Evolutionary conservation across 2,329 filamentous ascomycete genomes (phyloP).

Genomic region (Paecilomyces sp.): DNA sequence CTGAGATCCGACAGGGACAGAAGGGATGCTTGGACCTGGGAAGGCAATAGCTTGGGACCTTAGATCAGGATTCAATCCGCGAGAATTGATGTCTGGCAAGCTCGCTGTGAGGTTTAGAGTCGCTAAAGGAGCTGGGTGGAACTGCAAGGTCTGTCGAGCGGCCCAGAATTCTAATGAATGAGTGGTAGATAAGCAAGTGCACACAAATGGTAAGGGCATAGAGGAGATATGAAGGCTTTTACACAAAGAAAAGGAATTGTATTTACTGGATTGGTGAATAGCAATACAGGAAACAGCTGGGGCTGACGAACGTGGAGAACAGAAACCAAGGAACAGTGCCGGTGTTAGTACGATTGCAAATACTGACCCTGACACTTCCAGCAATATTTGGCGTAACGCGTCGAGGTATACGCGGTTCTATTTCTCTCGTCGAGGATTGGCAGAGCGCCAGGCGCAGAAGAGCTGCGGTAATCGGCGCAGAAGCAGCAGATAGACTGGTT

Average conservation of each 20-base stretch:
- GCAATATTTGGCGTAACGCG: conserved; percentile 7
- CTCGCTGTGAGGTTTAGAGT: neutral
- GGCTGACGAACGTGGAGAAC: conserved; percentile 1
- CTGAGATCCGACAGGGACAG: neutral
- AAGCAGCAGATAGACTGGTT: conserved; percentile 8
- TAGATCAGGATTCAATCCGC: neutral
- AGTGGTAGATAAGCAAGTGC: neutral
- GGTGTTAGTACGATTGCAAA: neutral
- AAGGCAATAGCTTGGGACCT: neutral
- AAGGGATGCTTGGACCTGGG: neutral
- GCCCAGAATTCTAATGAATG: conserved; percentile 9
- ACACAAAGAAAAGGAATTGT: neutral
- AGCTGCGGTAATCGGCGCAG: conserved; percentile 4
- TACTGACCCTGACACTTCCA: conserved; percentile 10
- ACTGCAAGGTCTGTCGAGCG: neutral
- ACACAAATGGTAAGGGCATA: neutral
- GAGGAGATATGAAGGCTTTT: neutral
- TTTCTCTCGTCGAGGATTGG: neutral
- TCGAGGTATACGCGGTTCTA: conserved; percentile 1
- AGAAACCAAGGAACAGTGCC: conserved; percentile 1
- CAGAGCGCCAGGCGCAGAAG: neutral
- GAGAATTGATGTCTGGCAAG: neutral
- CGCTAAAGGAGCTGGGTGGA: neutral
- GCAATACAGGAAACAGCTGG: conserved; percentile 1
- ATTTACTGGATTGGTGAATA: conserved; percentile 6